Base-by-base conservation (phyloP, 106 monocot species). In the Apostasia shenzhenica region DNA sequence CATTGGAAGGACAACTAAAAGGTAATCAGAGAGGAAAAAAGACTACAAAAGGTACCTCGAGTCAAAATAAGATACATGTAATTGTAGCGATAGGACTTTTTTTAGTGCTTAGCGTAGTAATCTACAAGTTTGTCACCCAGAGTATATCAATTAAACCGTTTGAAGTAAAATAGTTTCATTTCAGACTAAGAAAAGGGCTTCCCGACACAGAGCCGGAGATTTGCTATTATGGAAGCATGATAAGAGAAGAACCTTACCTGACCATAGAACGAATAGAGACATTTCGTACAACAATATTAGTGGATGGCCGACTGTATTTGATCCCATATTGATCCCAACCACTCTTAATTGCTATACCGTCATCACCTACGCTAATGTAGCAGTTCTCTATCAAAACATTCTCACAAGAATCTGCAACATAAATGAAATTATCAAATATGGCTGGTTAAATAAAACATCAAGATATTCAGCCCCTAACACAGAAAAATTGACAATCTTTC, bases 281-380 rank as follows among this genome's bases (percentile, higher is more conserved):
- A 80, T 91, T 81, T 43, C 84, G 86, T 12, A 91, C 76, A 2
- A 83, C 7, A 70, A 91, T 83, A 71, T 91, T 91, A 43, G 68
- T 70, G 2, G 91, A 91, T 58, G 91, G 86, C 55, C 59, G 69
- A 3, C 81, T 81, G 76, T 91, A 91, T 59, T 68, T 59, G 63
- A 86, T 91, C 54, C 91, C 91, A 72, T 81, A 91, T 61, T 86
- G 86, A 70, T 91, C 86, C 83, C 86, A 91, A 44, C 91, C 91
- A 72, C 90, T 91, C 59, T 91, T 86, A 66, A 91, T 91, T 63
- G 91, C 91, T 64, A 91, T 81, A 45, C 78, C 83, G 80, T 91
- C 91, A 79, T 91, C 91, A 46, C 91, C 91, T 9, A 91, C 86
- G 48, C 54, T 55, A 66, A 91, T 91, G 63, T 84, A 91, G 67